Base-by-base conservation (phyloP, 2,329 filamentous ascomycete species). In the Fusarium illudens region DNA sequence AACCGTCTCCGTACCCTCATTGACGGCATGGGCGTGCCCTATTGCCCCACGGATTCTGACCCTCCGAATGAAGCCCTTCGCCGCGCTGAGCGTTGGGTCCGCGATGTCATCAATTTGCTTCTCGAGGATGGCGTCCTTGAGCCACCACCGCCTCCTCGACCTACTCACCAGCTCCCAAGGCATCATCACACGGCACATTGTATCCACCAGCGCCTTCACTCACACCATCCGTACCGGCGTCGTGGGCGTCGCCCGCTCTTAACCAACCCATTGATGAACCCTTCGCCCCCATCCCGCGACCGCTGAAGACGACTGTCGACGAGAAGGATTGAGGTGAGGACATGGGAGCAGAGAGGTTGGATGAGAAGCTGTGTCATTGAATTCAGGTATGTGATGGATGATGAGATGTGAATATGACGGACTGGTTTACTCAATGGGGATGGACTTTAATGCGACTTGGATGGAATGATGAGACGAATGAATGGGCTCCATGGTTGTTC, bases 141-240 rank as follows among this genome's bases (percentile, higher is more conserved):
- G n/a, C 57, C 68, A 6, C 68, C 61, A 27, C 49, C 55, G 12
- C 30, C 39, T 15, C 55, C 52, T 13, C 42, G 9, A 3, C 34
- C 48, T 7, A n/a, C 34, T 17, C 63, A 68, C 13, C 60, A 30
- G 10, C 55, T 68, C 9, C 71, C 66, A 3, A 57, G 71, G 19
- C 68, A 73, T 17, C 70, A 70, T 27, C 71, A 73, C 27, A 73
- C 68, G 10, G 60, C 60, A 7, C 56, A 71, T 32, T 67, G 66
- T 27, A 60, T 30, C 29, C 66, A 73, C n/a, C 71, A 70, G 20
- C 66, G 71, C 15, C 60, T 71, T 49, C 56, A 71, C 46, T 64
- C 61, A 2, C 54, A 71, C 34, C 68, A 73, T 42, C 68, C 70
- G 5, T 73, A 73, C 33, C 62, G 64, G 4, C 64, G 71, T 46